Evolutionary conservation across 1,139 yeast species (phyloP).

Genomic region (Yamadazyma mexicana): DNA sequence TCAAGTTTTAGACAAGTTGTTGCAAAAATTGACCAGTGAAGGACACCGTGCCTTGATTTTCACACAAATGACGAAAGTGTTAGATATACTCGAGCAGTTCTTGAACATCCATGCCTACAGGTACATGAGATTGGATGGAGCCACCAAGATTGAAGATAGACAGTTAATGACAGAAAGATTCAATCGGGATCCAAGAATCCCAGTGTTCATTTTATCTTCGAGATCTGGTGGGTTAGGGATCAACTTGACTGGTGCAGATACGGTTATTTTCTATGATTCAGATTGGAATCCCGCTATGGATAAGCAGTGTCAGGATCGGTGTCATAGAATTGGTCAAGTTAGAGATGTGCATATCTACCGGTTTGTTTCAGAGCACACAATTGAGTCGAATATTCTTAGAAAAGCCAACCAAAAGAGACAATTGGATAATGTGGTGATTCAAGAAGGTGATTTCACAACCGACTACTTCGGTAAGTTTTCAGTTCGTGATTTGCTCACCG

Average conservation of each 20-base stretch:
- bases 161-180: conserved; percentile 91
- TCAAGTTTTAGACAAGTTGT: conserved; percentile 73
- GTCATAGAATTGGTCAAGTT: conserved; percentile 98
- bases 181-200: conserved; percentile 81
- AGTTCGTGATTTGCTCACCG: conserved; percentile 83
- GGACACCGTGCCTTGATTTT: conserved; percentile 95
- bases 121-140: conserved; percentile 94
- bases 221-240: conserved; percentile 98
- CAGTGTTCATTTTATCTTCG: conserved; percentile 89
- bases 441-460: conserved; percentile 97
- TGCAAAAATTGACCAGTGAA: conserved; percentile 74
- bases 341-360: conserved; percentile 97
- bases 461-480: conserved; percentile 91
- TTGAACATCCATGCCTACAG: conserved; percentile 92
- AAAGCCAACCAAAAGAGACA: conserved; percentile 96
- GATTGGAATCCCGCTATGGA: conserved; percentile 99
- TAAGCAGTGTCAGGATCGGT: conserved; percentile 97
- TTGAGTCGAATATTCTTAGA: conserved; percentile 89
- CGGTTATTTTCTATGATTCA: conserved; percentile 97
- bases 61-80: conserved; percentile 97
- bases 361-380: conserved; percentile 93
- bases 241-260: conserved; percentile 96
- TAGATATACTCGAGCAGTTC: conserved; percentile 91
- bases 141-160: conserved; percentile 95
- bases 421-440: conserved; percentile 93